Conservation (phyloP, 257 asterid genomes). For the Ajuga chamaepitys region DNA sequence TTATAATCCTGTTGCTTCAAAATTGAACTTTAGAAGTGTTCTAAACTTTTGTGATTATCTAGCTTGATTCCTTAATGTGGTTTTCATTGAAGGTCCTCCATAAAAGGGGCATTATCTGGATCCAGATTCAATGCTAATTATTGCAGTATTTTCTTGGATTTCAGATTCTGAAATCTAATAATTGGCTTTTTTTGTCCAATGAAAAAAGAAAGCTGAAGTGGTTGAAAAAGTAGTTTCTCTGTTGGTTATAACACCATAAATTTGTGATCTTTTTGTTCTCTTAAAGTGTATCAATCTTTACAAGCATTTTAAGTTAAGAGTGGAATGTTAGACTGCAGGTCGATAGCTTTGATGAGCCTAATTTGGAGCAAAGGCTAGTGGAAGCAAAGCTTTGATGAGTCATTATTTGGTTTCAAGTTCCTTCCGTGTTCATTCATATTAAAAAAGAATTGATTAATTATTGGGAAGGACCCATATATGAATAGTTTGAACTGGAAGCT, state of each 20-base stretch:
- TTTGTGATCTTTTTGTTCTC: constrained; percentile 1
- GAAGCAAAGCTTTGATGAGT: constrained; percentile 63
- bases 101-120: neutral
- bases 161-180: constrained; percentile 1
- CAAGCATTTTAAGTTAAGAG: constrained; percentile 20
- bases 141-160: neutral
- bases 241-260: neutral
- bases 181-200: constrained; percentile 1
- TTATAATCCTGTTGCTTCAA: too few relatives aligned
- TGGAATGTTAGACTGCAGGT: constrained; percentile 47
- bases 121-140: neutral
- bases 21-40: neutral
- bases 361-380: constrained; percentile 53
- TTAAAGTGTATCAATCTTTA: constrained; percentile 8
- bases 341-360: constrained; percentile 59
- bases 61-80: neutral
- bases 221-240: neutral
- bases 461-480: too few relatives aligned
- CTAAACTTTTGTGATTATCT: neutral
- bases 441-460: neutral
- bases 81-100: neutral
- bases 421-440: neutral
- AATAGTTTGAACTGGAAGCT: too few relatives aligned
- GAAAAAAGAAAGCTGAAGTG: neutral
- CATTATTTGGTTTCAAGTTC: neutral